These are phyloP conservation scores for Blastobotrys proliferans DNA, from an alignment of 1,139 yeast species.

Conservation along the genomic window DNA sequence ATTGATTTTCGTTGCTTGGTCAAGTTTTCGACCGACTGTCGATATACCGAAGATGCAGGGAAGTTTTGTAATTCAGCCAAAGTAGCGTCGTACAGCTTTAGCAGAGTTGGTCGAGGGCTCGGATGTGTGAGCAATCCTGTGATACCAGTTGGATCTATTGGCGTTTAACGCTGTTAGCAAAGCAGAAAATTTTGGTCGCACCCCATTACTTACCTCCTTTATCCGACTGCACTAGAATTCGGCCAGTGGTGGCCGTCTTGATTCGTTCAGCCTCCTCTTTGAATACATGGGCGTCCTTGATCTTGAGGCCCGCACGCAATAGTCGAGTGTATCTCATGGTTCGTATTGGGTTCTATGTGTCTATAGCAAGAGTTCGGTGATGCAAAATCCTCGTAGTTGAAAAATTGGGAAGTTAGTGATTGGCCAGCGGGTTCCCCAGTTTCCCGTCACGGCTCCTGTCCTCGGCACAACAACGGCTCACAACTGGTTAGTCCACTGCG, in stretches of 20 bases:
- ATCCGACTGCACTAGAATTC: constrained; percentile 14
- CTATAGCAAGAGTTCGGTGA: no score
- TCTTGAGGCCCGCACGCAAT: constrained; percentile 38
- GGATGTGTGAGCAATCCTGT: constrained; percentile 80
- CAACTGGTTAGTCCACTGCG: no score
- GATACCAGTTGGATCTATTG: constrained; percentile 62
- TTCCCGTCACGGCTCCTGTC: not conserved
- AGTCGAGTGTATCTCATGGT: constrained; percentile 40
- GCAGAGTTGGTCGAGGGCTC: constrained; percentile 75
- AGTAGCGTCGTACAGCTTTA: constrained; percentile 68
- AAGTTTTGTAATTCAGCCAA: constrained; percentile 55
- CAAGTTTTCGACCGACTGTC: constrained; percentile 69
- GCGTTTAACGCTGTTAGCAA: not conserved
- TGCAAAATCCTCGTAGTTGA: no score
- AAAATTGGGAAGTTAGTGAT: constrained; percentile 6
- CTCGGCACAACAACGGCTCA: no score
- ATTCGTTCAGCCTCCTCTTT: constrained; percentile 3
- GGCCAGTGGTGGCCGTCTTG: constrained; percentile 9
- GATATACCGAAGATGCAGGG: constrained; percentile 70
- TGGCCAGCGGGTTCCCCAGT: constrained; percentile 2
- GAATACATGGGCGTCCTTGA: constrained; percentile 12
- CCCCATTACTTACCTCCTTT: constrained; percentile 12
- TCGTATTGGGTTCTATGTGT: no score
- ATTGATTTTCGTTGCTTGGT: constrained; percentile 66
- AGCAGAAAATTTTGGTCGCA: no score